Evolutionary conservation across 164 flowering plant genomes (phyloP).

Genomic region (Euptelea pleiosperma): DNA sequence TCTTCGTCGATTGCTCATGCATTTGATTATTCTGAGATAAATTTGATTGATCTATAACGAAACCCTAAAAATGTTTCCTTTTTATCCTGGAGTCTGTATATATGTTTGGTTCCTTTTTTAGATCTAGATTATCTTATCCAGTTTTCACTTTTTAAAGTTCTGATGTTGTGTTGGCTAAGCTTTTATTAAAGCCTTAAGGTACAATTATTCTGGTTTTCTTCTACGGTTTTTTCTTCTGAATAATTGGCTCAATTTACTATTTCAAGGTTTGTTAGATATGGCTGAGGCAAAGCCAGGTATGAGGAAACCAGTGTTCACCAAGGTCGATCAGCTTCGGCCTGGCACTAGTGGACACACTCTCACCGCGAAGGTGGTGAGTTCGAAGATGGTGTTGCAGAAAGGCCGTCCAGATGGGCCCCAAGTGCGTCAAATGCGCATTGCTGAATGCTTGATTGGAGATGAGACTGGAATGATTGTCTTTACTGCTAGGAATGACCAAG

Average conservation of each 20-base stretch:
- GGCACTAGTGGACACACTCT: constrained; percentile 57
- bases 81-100: no score
- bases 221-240: background rate
- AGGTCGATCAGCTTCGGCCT: constrained; percentile 58
- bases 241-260: background rate
- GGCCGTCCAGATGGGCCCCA: constrained; percentile 52
- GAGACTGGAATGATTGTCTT: constrained; percentile 56
- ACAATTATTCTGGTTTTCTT: background rate
- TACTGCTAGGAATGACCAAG: constrained; percentile 68
- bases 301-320: constrained; percentile 58
- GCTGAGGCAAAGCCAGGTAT: constrained; percentile 47
- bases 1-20: no score
- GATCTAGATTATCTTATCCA: no score
- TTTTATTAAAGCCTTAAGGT: no score
- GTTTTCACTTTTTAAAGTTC: background rate
- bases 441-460: constrained; percentile 67
- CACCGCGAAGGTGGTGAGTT: constrained; percentile 47
- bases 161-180: no score
- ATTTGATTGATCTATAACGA: no score
- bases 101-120: background rate
- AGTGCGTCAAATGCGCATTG: constrained; percentile 48
- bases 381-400: constrained; percentile 50
- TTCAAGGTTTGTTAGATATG: constrained; percentile 27
- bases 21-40: no score
- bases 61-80: no score